phyloP scores from a whole-genome alignment of 768 basidiomycete species.

The Panaeolus papilionaceus region DNA sequence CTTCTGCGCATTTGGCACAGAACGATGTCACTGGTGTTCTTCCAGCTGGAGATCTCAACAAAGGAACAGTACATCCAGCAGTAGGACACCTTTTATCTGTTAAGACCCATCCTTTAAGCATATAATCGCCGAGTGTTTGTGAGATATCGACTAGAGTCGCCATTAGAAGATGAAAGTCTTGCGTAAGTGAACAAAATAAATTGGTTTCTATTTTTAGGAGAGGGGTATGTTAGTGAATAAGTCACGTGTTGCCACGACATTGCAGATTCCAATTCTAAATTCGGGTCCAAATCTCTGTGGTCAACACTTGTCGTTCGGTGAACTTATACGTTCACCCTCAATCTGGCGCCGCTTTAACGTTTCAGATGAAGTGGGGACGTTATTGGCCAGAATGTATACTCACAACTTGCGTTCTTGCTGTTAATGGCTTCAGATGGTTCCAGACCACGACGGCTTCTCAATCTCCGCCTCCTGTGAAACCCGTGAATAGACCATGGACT shows the following conservation, averaged over 20 bases:
- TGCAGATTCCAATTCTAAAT: constrained; percentile 3
- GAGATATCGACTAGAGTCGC: constrained; percentile 61
- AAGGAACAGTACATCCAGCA: constrained; percentile 63
- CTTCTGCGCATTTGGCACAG: constrained; percentile 67
- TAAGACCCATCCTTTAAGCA: constrained; percentile 80
- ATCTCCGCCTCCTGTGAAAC: constrained; percentile 30
- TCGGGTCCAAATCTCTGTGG: constrained; percentile 11
- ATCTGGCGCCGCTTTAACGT: constrained; percentile 25
- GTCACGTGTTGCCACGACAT: constrained; percentile 9
- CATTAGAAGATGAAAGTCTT: constrained; percentile 41
- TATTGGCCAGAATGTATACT: constrained; percentile 60
- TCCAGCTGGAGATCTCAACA: constrained; percentile 73
- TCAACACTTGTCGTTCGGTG: constrained; percentile 18
- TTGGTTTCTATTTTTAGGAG: constrained; percentile 11
- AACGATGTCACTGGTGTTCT: constrained; percentile 51
- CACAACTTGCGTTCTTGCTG: constrained; percentile 42
- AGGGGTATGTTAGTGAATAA: not conserved
- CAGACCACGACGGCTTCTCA: constrained; percentile 39
- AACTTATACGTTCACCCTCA: constrained; percentile 5
- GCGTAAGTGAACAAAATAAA: not conserved
- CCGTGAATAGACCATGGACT: constrained; percentile 53
- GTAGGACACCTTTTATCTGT: constrained; percentile 70
- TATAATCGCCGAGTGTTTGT: constrained; percentile 67
- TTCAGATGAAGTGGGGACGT: constrained; percentile 55
- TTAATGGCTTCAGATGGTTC: constrained; percentile 40